Evolutionary conservation across 129 eudicot species (phyloP).

Genomic region (Flaveria robusta): DNA sequence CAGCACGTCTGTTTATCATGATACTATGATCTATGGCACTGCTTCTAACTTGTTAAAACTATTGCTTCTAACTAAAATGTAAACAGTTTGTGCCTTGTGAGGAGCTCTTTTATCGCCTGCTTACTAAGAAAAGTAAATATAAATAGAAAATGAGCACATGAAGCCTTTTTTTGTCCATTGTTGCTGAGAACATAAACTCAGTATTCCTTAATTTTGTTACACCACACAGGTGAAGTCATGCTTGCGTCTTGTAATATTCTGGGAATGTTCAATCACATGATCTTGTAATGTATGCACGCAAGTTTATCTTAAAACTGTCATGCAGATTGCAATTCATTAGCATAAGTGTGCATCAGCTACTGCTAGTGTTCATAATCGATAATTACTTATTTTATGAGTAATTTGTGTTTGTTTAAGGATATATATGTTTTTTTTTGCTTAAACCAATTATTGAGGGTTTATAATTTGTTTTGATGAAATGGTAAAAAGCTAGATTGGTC

Average conservation of each 20-base stretch:
- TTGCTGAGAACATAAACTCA: not conserved
- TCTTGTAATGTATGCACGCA: not conserved
- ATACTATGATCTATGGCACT: not conserved
- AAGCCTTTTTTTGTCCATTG: not conserved
- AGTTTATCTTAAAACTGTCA: not conserved
- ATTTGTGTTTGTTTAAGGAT: not conserved
- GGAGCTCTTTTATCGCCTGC: not conserved
- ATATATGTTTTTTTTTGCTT: not conserved
- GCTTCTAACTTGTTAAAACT: not conserved
- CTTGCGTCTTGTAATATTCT: not conserved
- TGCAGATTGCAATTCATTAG: not conserved
- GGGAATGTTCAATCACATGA: not conserved
- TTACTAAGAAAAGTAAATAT: not conserved
- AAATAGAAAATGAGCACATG: not conserved
- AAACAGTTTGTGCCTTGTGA: constrained; percentile 8
- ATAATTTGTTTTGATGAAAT: not conserved
- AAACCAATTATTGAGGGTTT: not conserved
- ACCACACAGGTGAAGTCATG: not conserved
- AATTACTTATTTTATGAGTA: not conserved
- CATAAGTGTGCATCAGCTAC: not conserved
- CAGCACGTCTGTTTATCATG: not conserved
- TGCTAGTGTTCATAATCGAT: no score
- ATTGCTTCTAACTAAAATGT: not conserved
- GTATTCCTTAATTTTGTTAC: not conserved
- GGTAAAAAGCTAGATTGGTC: constrained; percentile 8